Percentiles rank a stretch among this genome's conserved stretches.
phyloP scores from a whole-genome alignment of 2,329 filamentous ascomycete species.

The Ceratocystis cubensis region DNA sequence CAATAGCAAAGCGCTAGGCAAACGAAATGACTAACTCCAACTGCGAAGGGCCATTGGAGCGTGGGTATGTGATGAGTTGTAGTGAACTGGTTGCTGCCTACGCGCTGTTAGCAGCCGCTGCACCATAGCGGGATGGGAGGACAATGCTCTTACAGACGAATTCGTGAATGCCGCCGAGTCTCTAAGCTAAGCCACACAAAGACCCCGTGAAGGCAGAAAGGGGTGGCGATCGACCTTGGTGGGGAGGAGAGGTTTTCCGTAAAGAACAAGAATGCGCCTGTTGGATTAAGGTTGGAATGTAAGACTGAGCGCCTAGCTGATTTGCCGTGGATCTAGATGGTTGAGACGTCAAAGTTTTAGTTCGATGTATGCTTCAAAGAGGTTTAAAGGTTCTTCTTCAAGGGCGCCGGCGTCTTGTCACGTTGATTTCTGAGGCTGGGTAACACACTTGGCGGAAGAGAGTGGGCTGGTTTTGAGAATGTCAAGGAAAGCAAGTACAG shows the following conservation, averaged over 20 bases:
- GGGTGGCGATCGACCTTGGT: background rate
- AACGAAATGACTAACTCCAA: background rate
- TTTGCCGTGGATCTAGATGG: background rate
- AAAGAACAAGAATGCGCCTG: background rate
- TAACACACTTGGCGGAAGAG: background rate
- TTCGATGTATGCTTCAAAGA: background rate
- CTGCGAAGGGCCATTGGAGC: constrained; percentile 4
- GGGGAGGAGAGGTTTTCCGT: background rate
- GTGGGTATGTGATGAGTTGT: background rate
- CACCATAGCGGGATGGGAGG: background rate
- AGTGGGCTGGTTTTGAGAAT: background rate
- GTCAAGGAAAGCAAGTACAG: background rate
- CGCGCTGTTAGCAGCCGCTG: constrained; percentile 1
- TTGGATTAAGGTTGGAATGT: constrained; percentile 2
- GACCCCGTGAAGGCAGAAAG: background rate
- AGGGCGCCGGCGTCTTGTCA: background rate
- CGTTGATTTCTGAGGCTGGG: background rate
- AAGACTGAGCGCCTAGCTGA: background rate
- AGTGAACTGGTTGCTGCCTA: constrained; percentile 2
- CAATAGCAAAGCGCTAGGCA: constrained; percentile 1
- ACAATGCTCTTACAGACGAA: background rate
- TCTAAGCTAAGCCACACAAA: background rate
- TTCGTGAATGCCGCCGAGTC: background rate
- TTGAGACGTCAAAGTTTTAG: background rate
- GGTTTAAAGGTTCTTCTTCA: background rate